phyloP scores from a whole-genome alignment of 495 filamentous ascomycete genomes.

The Podospora tetraspora region DNA sequence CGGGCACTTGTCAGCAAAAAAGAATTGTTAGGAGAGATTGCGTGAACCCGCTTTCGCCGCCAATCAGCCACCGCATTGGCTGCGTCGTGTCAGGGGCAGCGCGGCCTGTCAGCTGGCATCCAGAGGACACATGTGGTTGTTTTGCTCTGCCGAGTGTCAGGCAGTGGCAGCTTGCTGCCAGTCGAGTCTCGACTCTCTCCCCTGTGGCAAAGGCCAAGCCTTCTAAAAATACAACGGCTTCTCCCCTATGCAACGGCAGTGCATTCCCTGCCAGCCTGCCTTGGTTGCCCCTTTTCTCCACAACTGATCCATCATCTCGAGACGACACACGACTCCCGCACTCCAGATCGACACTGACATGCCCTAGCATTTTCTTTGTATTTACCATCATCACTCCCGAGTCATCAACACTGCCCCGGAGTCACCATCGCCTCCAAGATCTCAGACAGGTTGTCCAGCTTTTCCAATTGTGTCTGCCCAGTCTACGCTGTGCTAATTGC shows the following conservation, averaged over 20 bases:
- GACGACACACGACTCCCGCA: not conserved
- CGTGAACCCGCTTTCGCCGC: constrained; percentile 1
- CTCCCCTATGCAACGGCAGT: not conserved
- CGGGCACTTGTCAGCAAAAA: constrained; percentile 13
- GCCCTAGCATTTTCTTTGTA: not conserved
- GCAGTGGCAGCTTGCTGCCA: not conserved
- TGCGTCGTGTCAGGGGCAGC: not conserved
- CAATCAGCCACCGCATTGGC: constrained; percentile 10
- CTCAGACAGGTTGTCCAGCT: not conserved
- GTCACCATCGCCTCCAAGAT: not conserved
- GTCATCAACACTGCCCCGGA: not conserved
- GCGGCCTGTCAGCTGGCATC: not conserved
- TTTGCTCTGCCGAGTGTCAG: not conserved
- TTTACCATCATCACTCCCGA: not conserved
- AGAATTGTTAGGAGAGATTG: constrained; percentile 16
- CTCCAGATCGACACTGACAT: not conserved
- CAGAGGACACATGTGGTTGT: not conserved
- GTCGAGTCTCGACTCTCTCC: not conserved
- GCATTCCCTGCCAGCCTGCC: not conserved
- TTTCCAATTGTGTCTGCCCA: not conserved
- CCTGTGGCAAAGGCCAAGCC: not conserved
- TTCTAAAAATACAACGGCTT: not conserved
- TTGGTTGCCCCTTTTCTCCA: not conserved
- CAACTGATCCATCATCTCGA: not conserved
- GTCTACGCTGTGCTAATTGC: not conserved